These are phyloP conservation scores for Galerina sulciceps DNA, from an alignment of 768 basidiomycete species.

Conservation along the genomic window DNA sequence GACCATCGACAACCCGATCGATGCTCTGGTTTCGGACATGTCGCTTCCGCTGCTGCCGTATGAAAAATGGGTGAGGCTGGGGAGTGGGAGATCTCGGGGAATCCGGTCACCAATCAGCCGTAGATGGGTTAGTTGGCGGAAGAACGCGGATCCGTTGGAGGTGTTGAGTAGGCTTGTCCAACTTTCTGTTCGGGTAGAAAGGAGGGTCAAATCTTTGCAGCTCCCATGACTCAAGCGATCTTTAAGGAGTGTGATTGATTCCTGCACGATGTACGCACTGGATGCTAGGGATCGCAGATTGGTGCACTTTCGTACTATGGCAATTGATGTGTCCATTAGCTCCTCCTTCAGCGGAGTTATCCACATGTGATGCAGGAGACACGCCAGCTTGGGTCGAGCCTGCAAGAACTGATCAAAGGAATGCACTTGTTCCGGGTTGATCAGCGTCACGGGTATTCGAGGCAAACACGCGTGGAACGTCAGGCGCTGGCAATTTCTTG, in stretches of 20 bases:
- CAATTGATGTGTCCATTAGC: conserved; percentile 16
- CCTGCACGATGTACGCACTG: conserved; percentile 29
- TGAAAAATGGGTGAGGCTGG: conserved; percentile 34
- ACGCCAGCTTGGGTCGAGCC: conserved; percentile 15
- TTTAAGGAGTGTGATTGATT: conserved; percentile 23
- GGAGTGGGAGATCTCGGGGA: conserved; percentile 24
- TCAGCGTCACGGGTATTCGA: conserved; percentile 35
- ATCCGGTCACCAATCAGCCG: conserved; percentile 35
- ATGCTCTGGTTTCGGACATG: conserved; percentile 4
- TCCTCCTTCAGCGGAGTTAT: conserved; percentile 33
- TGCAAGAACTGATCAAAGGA: conserved; percentile 32
- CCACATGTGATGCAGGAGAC: conserved; percentile 36
- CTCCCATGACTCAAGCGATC: conserved; percentile 28
- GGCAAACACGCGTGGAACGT: conserved; percentile 38
- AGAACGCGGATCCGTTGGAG: conserved; percentile 28
- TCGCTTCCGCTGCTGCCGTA: conserved; percentile 25
- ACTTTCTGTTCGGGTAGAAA: conserved; percentile 27
- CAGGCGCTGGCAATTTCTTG: conserved; percentile 30
- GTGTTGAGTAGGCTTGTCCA: conserved; percentile 25
- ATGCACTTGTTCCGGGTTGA: conserved; percentile 31
- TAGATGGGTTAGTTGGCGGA: conserved; percentile 35
- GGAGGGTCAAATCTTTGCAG: conserved; percentile 35
- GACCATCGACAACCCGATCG: conserved; percentile 21
- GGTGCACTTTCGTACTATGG: conserved; percentile 34
- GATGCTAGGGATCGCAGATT: conserved; percentile 35